A percentile compares a stretch with the other conserved stretches of the same genome.
Conservation (phyloP, 2,329 filamentous ascomycete species). For the Monosporascus sp. region DNA sequence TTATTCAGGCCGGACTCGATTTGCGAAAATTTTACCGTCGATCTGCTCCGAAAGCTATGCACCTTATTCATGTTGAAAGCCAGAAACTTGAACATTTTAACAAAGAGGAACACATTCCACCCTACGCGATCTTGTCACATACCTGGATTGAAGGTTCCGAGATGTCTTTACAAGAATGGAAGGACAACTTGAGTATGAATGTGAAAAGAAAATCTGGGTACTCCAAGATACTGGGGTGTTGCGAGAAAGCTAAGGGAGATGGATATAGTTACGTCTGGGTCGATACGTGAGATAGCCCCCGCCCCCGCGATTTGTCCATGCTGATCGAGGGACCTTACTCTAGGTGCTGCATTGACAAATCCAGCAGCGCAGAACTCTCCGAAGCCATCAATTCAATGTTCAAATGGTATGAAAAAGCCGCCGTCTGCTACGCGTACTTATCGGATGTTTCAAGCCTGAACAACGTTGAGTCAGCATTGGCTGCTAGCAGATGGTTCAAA, state of each 20-base stretch:
- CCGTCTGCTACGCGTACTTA: slow-evolving; percentile 3
- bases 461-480: not conserved
- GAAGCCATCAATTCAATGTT: too few relatives aligned
- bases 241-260: not conserved
- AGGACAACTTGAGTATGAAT: not conserved
- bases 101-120: too few relatives aligned
- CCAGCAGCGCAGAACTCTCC: slow-evolving; percentile 2
- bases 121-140: not conserved
- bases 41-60: too few relatives aligned
- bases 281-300: too few relatives aligned
- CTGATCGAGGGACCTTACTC: too few relatives aligned
- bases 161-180: not conserved
- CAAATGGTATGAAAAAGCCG: slow-evolving; percentile 3
- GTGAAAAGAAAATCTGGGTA: too few relatives aligned
- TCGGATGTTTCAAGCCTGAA: not conserved
- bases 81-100: too few relatives aligned
- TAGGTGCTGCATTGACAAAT: slow-evolving; percentile 7
- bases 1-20: too few relatives aligned
- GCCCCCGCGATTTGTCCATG: too few relatives aligned
- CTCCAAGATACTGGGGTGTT: not conserved
- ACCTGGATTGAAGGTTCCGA: not conserved
- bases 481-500: not conserved
- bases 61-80: too few relatives aligned
- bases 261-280: not conserved
- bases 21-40: too few relatives aligned